A percentile compares a stretch with the other conserved stretches of the same genome.
phyloP scores from a whole-genome alignment of 495 filamentous ascomycete genomes.

The Penicillium ucsense region DNA sequence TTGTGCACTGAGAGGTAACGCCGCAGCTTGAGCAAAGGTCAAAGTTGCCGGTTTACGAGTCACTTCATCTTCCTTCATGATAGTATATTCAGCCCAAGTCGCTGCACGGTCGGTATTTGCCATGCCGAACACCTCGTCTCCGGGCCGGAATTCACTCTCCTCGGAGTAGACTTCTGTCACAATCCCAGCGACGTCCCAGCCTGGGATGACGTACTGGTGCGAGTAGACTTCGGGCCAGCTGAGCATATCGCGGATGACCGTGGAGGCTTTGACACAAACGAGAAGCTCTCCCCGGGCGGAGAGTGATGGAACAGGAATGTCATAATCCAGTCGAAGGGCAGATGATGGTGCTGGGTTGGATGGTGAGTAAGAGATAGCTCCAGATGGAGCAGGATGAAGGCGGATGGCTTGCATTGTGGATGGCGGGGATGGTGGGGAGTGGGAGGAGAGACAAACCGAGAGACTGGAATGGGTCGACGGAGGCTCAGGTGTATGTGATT shows the following conservation, averaged over 20 bases:
- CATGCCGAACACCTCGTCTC: conserved; percentile 30
- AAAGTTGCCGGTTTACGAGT: conserved; percentile 17
- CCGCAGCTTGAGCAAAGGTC: conserved; percentile 15
- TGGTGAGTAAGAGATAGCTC: conserved; percentile 13
- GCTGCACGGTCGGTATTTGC: conserved; percentile 10
- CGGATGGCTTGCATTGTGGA: conserved; percentile 28
- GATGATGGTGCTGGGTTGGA: conserved; percentile 25
- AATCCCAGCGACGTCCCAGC: conserved; percentile 38
- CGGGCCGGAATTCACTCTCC: conserved; percentile 10
- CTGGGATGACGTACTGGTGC: conserved; percentile 19
- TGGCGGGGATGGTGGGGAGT: background rate
- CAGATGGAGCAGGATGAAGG: conserved; percentile 18
- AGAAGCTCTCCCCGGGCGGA: conserved; percentile 14
- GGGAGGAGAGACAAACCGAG: too few species aligned
- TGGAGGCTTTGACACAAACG: conserved; percentile 21
- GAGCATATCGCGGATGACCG: conserved; percentile 22
- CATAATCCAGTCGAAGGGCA: conserved; percentile 19
- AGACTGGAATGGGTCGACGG: too few species aligned
- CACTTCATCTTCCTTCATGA: conserved; percentile 16
- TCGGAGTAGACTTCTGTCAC: conserved; percentile 16
- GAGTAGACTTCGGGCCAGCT: conserved; percentile 27
- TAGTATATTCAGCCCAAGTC: conserved; percentile 23
- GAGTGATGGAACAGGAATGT: conserved; percentile 18
- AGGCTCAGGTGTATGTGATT: too few species aligned
- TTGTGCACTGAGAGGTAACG: conserved; percentile 23